Evolutionary conservation across 257 asterid genomes (phyloP), one percentile per base, ranked within the genome.

Genomic region (Prunella vulgaris): DNA sequence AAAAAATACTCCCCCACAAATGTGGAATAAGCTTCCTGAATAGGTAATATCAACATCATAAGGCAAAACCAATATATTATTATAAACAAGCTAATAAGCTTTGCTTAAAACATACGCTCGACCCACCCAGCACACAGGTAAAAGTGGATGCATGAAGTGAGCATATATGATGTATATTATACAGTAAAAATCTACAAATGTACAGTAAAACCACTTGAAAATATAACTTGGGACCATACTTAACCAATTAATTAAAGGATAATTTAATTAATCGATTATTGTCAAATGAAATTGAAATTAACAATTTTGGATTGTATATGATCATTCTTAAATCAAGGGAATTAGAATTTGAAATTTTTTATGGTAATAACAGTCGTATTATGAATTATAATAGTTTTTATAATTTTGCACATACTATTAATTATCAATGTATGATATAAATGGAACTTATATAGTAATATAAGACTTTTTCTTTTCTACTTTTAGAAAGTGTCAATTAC

Each of bases 1-100:
- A 85, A 64, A 48, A 62, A 89, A 78, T 73, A 79, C 54, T 90
- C 96, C 74, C 86, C 85, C 52, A 93, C 91, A 54, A 82, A 93
- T 13, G 79, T 83, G 71, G 97, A 96, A 79, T 90, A 93, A 75
- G 97, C 91, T 74, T 86, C 88, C 99, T 93, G 88, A 76, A 81
- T n/a, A 28, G 66, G 68, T 53, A 73, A 64, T 37, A 56, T 64
- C 61, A 65, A 76, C 64, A 67, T 38, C 64, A 64, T 27, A 60
- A 52, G 49, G 13, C 1, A 38, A 48, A 58, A 68, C 20, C 0
- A 5, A 12, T 61, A 27, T 61, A 27, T 53, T n/a, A 35, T 28
- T 5, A 38, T 20, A 10, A 65, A 17, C 13, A 32, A 68, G 32
- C 54, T 22, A 17, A 60, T 54, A 28, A 2, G 27, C 60, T 44